Base-by-base conservation (phyloP, 768 basidiomycete species). In the Clathrus columnatus region DNA sequence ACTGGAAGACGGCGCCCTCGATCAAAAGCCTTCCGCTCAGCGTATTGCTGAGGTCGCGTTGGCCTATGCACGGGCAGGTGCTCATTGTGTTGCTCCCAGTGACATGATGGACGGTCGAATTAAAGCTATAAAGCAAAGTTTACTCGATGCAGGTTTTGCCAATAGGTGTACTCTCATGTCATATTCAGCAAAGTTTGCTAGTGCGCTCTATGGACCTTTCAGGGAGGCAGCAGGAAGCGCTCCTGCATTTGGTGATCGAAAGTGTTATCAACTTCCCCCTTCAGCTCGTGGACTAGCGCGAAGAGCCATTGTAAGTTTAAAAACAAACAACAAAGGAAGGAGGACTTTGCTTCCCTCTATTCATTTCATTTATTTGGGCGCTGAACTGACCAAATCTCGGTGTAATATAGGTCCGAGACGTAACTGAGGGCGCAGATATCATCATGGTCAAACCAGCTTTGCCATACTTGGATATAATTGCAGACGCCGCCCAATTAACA, bases 61-160 rank as follows among this genome's bases (percentile, higher is more conserved):
- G 46, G 83, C 79, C 64, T 99, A 99, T 61, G 96, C 94, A 0
- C 75, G 77, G 52, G 96, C 96, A 0, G 96, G 96, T n/a, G 96
- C 92, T 0, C 91, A 98, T 68, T 92, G 92, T 64, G 94, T 99
- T 56, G 96, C 96, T 1, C 96, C 96, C 6, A 96, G 93, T 64
- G 96, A 98, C 69, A 99, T 99, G 96, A 98, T 98, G 93, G 96
- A 99, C 66, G 96, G 95, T 0, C 77, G 95, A 18, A 83, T 99
- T 60, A 82, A 80, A 59, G 82, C 83, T 14, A 98, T 99, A 71
- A 99, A 99, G 68, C 75, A 81, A 32, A 79, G 76, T 2, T 73
- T 99, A 54, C 90, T 97, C 57, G 85, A 90, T 57, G 78, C 78
- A 43, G 91, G 92, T 17, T 75, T 82, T 45, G 93, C 85, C 7